Conservation (phyloP, 2,329 filamentous ascomycete species). For the Phyllosticta paracitricarpa region DNA sequence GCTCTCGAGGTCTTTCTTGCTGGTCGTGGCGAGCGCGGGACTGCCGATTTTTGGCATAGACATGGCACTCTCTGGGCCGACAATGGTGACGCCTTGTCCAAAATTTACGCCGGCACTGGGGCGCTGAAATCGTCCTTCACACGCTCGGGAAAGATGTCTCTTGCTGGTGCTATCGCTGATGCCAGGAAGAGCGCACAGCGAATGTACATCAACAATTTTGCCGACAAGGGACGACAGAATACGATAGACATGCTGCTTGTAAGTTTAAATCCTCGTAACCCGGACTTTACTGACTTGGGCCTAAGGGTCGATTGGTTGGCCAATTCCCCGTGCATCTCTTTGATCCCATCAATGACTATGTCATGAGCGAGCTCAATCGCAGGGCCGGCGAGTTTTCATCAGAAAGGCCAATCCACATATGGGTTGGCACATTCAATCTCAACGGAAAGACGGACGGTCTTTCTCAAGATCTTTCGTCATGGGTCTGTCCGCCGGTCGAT, state of each 20-base stretch:
- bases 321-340: conserved; percentile 78
- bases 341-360: conserved; percentile 89
- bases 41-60: conserved; percentile 78
- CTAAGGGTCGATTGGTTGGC: conserved; percentile 61
- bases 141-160: conserved; percentile 85
- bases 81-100: conserved; percentile 86
- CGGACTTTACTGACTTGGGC: background rate
- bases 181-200: conserved; percentile 87
- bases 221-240: conserved; percentile 83
- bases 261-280: background rate
- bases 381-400: conserved; percentile 64
- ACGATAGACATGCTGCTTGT: conserved; percentile 82
- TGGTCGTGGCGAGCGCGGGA: conserved; percentile 59
- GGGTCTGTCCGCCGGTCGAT: conserved; percentile 65
- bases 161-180: conserved; percentile 90
- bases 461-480: conserved; percentile 68
- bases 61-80: conserved; percentile 95
- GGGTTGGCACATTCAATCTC: conserved; percentile 85
- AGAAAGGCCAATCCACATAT: conserved; percentile 64
- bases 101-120: conserved; percentile 93
- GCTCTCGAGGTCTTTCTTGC: conserved; percentile 74
- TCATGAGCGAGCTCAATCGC: conserved; percentile 64
- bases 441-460: conserved; percentile 78
- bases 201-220: conserved; percentile 95
- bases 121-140: conserved; percentile 95